phyloP scores from a whole-genome alignment of 2,329 filamentous ascomycete species.

The Aspergillus fijiensis region DNA sequence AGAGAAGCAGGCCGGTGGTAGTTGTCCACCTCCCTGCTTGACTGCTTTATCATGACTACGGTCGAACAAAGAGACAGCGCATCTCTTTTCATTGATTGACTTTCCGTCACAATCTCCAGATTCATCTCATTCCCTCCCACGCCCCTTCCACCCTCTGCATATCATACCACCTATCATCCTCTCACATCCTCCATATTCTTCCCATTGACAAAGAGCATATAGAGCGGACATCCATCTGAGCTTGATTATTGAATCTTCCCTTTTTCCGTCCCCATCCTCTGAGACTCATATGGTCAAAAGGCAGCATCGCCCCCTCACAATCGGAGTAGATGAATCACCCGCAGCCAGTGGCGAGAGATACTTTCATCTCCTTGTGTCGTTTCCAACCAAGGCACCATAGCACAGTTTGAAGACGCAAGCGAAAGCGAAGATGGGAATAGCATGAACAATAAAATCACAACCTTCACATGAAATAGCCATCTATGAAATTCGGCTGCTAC shows the following conservation, averaged over 20 bases:
- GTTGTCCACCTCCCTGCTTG: background rate
- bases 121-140: background rate
- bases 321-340: too few species aligned
- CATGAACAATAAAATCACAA: background rate
- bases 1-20: conserved; percentile 38
- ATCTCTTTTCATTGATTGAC: background rate
- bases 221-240: background rate
- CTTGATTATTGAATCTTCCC: background rate
- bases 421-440: background rate
- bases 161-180: background rate
- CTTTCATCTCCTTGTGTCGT: too few species aligned
- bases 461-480: background rate
- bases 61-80: background rate
- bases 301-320: too few species aligned
- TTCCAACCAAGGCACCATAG: too few species aligned
- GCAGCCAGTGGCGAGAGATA: too few species aligned
- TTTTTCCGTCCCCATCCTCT: too few species aligned
- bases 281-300: too few species aligned
- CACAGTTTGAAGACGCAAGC: background rate
- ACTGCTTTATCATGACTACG: background rate
- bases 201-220: background rate
- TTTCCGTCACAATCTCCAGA: background rate
- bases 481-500: background rate
- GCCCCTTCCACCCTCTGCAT: background rate
- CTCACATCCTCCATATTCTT: background rate